Conservation (phyloP, 768 basidiomycete genomes). For the Lactarius hengduanensis region DNA sequence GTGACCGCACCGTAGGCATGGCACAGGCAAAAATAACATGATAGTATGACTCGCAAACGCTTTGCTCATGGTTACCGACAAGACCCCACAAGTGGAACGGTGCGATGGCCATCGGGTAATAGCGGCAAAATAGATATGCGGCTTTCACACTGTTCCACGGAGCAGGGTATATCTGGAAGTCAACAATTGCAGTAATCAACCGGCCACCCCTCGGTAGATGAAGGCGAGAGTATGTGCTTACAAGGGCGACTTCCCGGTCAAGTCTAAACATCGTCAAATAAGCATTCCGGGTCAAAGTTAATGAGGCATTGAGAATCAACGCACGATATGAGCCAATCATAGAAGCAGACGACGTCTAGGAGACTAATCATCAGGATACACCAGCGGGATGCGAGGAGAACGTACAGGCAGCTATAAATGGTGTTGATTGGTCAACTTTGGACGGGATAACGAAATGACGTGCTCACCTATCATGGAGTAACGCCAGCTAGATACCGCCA, state of each 20-base stretch:
- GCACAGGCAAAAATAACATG: constrained; percentile 16
- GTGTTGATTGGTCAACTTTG: neutral
- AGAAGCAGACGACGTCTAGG: constrained; percentile 23
- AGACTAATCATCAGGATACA: neutral
- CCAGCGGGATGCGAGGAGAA: neutral
- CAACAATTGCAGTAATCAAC: neutral
- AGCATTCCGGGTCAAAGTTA: neutral
- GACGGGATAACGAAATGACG: neutral
- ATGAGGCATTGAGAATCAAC: constrained; percentile 2
- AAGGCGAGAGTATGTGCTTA: neutral
- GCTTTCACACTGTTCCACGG: constrained; percentile 21
- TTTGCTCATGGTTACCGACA: constrained; percentile 1
- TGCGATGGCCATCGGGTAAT: constrained; percentile 18
- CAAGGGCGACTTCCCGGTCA: constrained; percentile 19
- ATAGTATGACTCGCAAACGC: constrained; percentile 4
- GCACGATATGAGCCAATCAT: constrained; percentile 29
- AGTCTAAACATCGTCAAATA: constrained; percentile 13
- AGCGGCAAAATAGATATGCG: constrained; percentile 27
- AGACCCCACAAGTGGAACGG: constrained; percentile 25
- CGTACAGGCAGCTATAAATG: constrained; percentile 16
- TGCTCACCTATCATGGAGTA: constrained; percentile 17
- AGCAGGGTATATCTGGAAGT: constrained; percentile 19
- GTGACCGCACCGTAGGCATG: constrained; percentile 20
- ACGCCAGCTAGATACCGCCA: constrained; percentile 16
- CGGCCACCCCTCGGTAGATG: neutral